phyloP scores from a whole-genome alignment of 2,329 filamentous ascomycete species.

The Fusarium oligoseptatum region DNA sequence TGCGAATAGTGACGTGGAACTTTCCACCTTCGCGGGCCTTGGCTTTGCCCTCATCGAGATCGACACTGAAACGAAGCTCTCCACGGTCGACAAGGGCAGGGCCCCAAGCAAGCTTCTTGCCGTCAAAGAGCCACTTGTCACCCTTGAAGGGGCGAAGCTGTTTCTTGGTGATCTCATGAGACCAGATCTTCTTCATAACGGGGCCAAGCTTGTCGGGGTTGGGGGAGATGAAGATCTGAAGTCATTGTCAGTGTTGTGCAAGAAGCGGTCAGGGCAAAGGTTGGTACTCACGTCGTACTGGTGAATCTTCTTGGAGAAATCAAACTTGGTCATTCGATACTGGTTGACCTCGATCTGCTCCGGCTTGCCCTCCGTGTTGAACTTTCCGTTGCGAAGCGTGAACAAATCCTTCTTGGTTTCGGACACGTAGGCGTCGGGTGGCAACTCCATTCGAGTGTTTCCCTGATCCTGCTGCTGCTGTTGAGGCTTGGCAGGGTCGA shows the following conservation, averaged over 20 bases:
- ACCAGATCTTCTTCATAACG: constrained; percentile 83
- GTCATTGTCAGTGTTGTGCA: constrained; percentile 18
- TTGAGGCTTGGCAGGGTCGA: constrained; percentile 58
- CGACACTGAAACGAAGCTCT: constrained; percentile 71
- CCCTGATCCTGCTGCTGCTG: constrained; percentile 49
- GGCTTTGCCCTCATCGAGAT: constrained; percentile 76
- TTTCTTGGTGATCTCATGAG: constrained; percentile 70
- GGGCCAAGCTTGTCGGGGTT: constrained; percentile 71
- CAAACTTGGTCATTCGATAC: constrained; percentile 73
- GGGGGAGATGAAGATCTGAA: constrained; percentile 74
- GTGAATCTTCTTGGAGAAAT: constrained; percentile 72
- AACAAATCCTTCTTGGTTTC: constrained; percentile 53
- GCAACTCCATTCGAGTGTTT: constrained; percentile 68
- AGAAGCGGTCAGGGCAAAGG: neutral
- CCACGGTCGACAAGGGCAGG: constrained; percentile 57
- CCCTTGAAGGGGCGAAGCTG: constrained; percentile 62
- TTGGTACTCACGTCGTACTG: constrained; percentile 84
- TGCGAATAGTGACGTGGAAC: constrained; percentile 73
- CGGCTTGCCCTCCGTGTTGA: constrained; percentile 69
- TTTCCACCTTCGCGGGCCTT: constrained; percentile 57
- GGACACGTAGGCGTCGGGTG: constrained; percentile 66
- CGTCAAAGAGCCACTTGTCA: constrained; percentile 79
- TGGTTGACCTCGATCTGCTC: constrained; percentile 77
- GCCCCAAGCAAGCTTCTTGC: constrained; percentile 86
- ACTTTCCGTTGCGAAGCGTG: constrained; percentile 54